Conservation (phyloP, 179 eudicot species). For the Heliamphora pulchella region DNA sequence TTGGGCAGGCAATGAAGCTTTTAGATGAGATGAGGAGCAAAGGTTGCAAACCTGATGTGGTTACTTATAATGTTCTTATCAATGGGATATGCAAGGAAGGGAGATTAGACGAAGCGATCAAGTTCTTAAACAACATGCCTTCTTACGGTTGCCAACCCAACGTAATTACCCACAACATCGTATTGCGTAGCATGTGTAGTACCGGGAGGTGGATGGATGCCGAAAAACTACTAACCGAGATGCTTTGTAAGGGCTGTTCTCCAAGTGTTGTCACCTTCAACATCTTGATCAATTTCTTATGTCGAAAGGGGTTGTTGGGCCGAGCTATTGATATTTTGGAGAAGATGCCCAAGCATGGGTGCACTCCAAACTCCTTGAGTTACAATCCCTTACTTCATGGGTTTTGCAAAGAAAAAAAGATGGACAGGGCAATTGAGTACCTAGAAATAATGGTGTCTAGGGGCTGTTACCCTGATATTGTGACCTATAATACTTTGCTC, state of each 20-base stretch:
- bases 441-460: conserved; percentile 71
- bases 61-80: conserved; percentile 82
- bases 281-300: conserved; percentile 73
- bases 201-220: conserved; percentile 91
- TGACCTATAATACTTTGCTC: conserved; percentile 77
- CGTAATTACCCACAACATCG: conserved; percentile 66
- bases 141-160: conserved; percentile 73
- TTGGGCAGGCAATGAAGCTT: conserved; percentile 78
- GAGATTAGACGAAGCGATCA: conserved; percentile 69
- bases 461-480: conserved; percentile 86
- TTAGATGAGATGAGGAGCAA: conserved; percentile 81
- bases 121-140: conserved; percentile 59
- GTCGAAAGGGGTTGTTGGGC: conserved; percentile 63
- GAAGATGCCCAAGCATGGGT: conserved; percentile 72
- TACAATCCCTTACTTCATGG: conserved; percentile 82
- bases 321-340: conserved; percentile 72
- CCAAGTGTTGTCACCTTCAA: conserved; percentile 78
- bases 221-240: conserved; percentile 62
- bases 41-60: conserved; percentile 83
- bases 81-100: conserved; percentile 91
- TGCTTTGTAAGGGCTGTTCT: conserved; percentile 65
- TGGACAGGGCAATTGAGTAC: conserved; percentile 84
- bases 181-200: conserved; percentile 73
- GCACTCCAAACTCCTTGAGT: conserved; percentile 72
- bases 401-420: conserved; percentile 80